A percentile compares a stretch with the other conserved stretches of the same genome.
Evolutionary conservation across 176 grass and related monocot genomes (phyloP).

Genomic region (Secale cereale): DNA sequence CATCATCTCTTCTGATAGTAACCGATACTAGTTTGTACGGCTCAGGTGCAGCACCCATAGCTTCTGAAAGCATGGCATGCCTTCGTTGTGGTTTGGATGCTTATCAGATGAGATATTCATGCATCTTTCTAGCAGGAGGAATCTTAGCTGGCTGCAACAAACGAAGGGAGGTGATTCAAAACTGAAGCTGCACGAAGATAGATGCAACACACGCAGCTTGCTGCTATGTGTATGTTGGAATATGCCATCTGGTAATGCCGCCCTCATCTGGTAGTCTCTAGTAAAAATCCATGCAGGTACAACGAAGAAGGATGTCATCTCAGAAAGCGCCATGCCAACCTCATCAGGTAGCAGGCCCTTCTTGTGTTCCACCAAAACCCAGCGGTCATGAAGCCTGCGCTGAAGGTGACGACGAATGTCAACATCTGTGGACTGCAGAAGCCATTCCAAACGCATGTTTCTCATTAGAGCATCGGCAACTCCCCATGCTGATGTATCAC

Average conservation of each 20-base stretch:
- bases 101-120: neutral
- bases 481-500: neutral
- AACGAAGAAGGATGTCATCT: neutral
- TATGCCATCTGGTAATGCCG: neutral
- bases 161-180: constrained; percentile 24
- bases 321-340: neutral
- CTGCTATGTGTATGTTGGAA: neutral
- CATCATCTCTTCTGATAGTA: neutral
- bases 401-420: too few relatives aligned
- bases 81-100: neutral
- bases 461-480: neutral
- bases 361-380: neutral
- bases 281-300: too few relatives aligned
- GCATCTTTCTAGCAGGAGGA: neutral
- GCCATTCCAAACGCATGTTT: neutral
- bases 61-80: neutral
- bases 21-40: neutral
- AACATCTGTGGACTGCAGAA: too few relatives aligned
- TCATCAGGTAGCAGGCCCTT: fast-evolving
- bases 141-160: neutral
- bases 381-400: neutral
- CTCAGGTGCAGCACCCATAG: neutral
- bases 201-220: neutral
- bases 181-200: neutral
- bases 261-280: too few relatives aligned